phyloP scores from a whole-genome alignment of 2,329 filamentous ascomycete genomes.

The Aureobasidium leucospermi region DNA sequence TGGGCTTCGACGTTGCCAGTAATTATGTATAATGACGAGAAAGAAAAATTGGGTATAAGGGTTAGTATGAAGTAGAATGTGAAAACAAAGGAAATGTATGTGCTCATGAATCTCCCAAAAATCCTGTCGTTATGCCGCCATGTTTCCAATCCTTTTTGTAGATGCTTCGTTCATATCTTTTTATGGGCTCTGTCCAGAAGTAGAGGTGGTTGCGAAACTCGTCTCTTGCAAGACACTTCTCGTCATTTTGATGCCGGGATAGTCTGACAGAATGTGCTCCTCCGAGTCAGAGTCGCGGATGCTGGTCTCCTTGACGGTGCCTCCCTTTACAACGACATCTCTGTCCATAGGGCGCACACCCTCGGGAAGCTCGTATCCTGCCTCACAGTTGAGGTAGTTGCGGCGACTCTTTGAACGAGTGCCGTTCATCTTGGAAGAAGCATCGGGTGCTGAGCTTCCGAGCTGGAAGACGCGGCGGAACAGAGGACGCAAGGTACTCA shows the following conservation, averaged over 20 bases:
- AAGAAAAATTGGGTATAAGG: slow-evolving; percentile 2
- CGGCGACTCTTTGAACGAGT: slow-evolving; percentile 2
- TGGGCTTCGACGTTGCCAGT: neutral
- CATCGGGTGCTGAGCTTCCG: neutral
- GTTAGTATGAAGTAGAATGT: neutral
- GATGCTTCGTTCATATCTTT: no score
- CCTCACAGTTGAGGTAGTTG: slow-evolving; percentile 7
- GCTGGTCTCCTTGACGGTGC: slow-evolving; percentile 3
- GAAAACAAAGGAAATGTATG: neutral
- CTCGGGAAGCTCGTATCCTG: slow-evolving; percentile 5
- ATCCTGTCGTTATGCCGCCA: neutral
- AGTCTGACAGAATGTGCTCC: slow-evolving; percentile 11
- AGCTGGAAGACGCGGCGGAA: slow-evolving; percentile 22
- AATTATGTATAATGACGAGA: neutral
- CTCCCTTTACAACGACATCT: slow-evolving; percentile 8
- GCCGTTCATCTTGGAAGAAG: neutral
- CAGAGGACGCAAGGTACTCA: slow-evolving; percentile 29
- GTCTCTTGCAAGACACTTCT: slow-evolving; percentile 11
- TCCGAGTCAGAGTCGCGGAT: slow-evolving; percentile 8
- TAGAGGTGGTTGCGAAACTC: slow-evolving; percentile 1
- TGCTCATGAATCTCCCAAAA: neutral
- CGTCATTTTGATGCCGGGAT: slow-evolving; percentile 11
- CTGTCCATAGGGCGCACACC: neutral
- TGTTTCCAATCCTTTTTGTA: neutral
- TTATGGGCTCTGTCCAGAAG: neutral